These are phyloP conservation scores for Xylaria multiplex DNA, from an alignment of 2,329 filamentous ascomycete species.

Conservation along the genomic window DNA sequence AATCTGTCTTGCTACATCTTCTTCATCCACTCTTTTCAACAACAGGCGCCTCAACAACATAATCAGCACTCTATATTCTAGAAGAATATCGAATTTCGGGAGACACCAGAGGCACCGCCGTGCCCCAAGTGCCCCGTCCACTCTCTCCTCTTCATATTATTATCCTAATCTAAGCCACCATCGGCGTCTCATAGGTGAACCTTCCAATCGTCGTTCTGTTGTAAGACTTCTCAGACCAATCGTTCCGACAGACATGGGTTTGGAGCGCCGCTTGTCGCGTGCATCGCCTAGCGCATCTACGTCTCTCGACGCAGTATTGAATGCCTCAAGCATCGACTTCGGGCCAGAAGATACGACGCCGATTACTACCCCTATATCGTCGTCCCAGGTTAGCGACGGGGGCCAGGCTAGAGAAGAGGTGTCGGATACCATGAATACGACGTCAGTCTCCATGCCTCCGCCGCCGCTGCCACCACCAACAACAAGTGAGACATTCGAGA, in stretches of 20 bases:
- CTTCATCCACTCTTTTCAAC: slow-evolving; percentile 48
- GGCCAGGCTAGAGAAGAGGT: slow-evolving; percentile 35
- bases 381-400: slow-evolving; percentile 35
- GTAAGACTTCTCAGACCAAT: slow-evolving; percentile 37
- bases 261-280: slow-evolving; percentile 44
- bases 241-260: slow-evolving; percentile 44
- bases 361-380: slow-evolving; percentile 28
- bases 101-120: slow-evolving; percentile 45
- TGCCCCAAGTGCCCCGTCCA: slow-evolving; percentile 43
- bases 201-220: slow-evolving; percentile 36
- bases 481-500: slow-evolving; percentile 54
- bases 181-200: slow-evolving; percentile 35
- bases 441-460: slow-evolving; percentile 51
- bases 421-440: slow-evolving; percentile 39
- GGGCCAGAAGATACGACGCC: slow-evolving; percentile 35
- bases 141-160: slow-evolving; percentile 41
- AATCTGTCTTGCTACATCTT: slow-evolving; percentile 47
- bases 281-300: slow-evolving; percentile 39
- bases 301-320: slow-evolving; percentile 46
- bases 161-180: slow-evolving; percentile 31
- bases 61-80: slow-evolving; percentile 44
- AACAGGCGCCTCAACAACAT: slow-evolving; percentile 44
- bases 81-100: slow-evolving; percentile 41
- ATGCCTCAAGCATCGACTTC: slow-evolving; percentile 40
- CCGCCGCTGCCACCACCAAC: slow-evolving; percentile 46